These are phyloP conservation scores for Penicillium psychrofluorescens DNA, from an alignment of 495 filamentous ascomycete genomes.

Conservation along the genomic window DNA sequence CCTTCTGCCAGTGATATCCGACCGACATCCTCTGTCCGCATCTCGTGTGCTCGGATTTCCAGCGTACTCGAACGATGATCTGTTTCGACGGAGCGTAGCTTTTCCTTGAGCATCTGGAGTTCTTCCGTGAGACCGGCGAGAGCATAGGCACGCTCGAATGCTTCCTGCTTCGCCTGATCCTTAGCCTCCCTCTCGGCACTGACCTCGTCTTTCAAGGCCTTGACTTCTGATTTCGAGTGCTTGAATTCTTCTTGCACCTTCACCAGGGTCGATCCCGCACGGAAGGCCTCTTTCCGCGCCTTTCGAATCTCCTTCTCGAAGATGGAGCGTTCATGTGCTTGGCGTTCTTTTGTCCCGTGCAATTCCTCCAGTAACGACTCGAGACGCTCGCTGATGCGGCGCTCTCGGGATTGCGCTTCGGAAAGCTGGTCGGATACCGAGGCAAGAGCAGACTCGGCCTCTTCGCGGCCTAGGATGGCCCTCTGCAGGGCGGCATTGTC, in stretches of 20 bases:
- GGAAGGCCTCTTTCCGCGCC: constrained; percentile 79
- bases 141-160: constrained; percentile 66
- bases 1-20: constrained; percentile 27
- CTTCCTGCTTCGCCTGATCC: constrained; percentile 62
- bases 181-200: constrained; percentile 41
- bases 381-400: constrained; percentile 67
- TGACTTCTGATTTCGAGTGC: constrained; percentile 48
- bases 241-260: constrained; percentile 82
- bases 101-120: constrained; percentile 54
- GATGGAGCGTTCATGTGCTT: constrained; percentile 61
- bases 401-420: constrained; percentile 65
- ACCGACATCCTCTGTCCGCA: constrained; percentile 19
- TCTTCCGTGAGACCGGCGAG: constrained; percentile 70
- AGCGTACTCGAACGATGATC: constrained; percentile 35
- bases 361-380: constrained; percentile 76
- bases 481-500: constrained; percentile 69
- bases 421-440: constrained; percentile 58
- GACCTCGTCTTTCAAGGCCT: constrained; percentile 45
- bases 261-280: constrained; percentile 65
- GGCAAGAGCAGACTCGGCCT: constrained; percentile 52
- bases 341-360: constrained; percentile 64
- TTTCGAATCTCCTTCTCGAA: constrained; percentile 83
- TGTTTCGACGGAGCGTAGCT: constrained; percentile 59
- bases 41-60: constrained; percentile 23
- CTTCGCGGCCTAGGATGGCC: constrained; percentile 77